Evolutionary conservation across 2,329 filamentous ascomycete genomes (phyloP).

Genomic region (Xylariales sp.): DNA sequence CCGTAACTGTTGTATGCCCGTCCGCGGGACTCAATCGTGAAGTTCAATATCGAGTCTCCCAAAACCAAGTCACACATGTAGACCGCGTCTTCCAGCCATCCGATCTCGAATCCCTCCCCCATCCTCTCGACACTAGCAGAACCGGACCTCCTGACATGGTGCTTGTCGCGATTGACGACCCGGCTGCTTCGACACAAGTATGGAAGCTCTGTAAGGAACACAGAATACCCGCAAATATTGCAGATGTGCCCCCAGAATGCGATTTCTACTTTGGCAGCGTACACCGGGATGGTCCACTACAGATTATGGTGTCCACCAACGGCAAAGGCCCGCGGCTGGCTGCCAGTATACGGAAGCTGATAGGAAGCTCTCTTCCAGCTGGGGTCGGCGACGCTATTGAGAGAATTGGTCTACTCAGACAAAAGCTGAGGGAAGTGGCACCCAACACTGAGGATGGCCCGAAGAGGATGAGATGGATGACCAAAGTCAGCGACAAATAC

Average conservation of each 20-base stretch:
- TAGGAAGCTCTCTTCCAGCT: conserved; percentile 69
- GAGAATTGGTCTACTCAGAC: conserved; percentile 74
- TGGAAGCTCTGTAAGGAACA: conserved; percentile 90
- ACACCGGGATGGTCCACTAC: conserved; percentile 88
- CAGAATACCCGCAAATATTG: conserved; percentile 87
- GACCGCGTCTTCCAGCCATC: conserved; percentile 79
- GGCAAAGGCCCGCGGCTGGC: conserved; percentile 91
- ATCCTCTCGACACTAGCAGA: conserved; percentile 1
- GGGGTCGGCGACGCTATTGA: conserved; percentile 84
- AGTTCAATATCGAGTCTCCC: conserved; percentile 74
- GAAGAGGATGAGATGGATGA: conserved; percentile 96
- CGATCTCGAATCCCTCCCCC: conserved; percentile 68
- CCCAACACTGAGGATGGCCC: conserved; percentile 69
- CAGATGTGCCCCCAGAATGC: conserved; percentile 93
- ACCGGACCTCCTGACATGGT: conserved; percentile 65
- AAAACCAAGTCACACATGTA: conserved; percentile 72
- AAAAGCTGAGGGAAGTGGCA: conserved; percentile 72
- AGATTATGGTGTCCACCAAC: conserved; percentile 99
- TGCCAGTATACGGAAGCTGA: conserved; percentile 77
- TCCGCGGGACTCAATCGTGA: conserved; percentile 78
- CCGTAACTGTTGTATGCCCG: conserved; percentile 82
- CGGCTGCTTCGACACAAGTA: conserved; percentile 81
- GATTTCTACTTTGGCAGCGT: conserved; percentile 99
- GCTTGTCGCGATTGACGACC: conserved; percentile 88
- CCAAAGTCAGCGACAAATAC: conserved; percentile 82